A percentile compares a stretch with the other conserved stretches of the same genome.
These are phyloP conservation scores for Candida tropicalis DNA, from an alignment of 1,139 yeast species.

Conservation along the genomic window DNA sequence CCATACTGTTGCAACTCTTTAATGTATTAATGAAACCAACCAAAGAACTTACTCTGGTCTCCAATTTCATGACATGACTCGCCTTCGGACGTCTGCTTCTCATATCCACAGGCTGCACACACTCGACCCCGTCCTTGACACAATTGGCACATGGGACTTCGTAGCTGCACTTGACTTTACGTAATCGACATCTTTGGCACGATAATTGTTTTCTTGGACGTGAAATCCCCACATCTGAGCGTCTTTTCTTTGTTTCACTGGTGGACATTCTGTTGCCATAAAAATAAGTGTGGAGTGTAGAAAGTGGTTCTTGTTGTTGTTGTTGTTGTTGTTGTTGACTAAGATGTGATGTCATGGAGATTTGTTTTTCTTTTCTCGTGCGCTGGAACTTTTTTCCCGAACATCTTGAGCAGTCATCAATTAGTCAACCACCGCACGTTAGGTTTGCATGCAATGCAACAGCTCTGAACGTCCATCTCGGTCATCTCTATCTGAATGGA, in stretches of 20 bases:
- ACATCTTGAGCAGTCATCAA: background rate
- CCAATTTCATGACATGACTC: conserved; percentile 46
- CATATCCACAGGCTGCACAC: conserved; percentile 53
- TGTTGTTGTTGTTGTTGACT: too few relatives aligned
- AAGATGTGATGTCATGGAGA: background rate
- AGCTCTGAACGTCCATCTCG: too few relatives aligned
- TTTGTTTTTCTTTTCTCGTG: conserved; percentile 2
- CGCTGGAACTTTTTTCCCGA: conserved; percentile 2
- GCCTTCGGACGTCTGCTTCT: conserved; percentile 56
- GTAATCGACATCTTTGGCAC: conserved; percentile 54
- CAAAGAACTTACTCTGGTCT: conserved; percentile 29
- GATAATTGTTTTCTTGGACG: conserved; percentile 20
- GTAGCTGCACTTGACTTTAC: conserved; percentile 57
- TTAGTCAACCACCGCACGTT: too few relatives aligned
- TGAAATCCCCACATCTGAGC: background rate
- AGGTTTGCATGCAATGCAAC: too few relatives aligned
- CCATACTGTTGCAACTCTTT: conserved; percentile 23
- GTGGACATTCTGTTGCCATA: background rate
- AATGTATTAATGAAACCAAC: conserved; percentile 28
- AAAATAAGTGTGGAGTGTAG: background rate
- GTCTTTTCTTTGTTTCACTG: background rate
- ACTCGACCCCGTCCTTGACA: conserved; percentile 43
- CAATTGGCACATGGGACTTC: conserved; percentile 56
- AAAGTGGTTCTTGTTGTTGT: background rate
- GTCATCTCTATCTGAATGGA: too few relatives aligned